Evolutionary conservation across 2,329 filamentous ascomycete genomes (phyloP).

Genomic region (Neofusicoccum parvum): DNA sequence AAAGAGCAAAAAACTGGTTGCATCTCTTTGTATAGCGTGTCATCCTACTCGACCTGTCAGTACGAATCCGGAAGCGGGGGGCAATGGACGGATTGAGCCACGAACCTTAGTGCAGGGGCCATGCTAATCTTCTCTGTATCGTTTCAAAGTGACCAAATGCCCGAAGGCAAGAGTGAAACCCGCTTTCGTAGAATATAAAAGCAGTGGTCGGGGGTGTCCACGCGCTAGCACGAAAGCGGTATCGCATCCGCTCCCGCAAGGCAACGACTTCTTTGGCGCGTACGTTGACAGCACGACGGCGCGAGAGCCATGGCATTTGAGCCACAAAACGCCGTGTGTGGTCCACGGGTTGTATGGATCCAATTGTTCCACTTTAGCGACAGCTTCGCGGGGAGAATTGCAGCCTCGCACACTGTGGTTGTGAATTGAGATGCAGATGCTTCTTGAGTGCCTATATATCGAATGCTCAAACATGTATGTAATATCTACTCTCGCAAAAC

Average conservation of each 20-base stretch:
- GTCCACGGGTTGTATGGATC: too few relatives aligned
- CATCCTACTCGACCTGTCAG: neutral
- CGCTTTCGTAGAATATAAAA: too few relatives aligned
- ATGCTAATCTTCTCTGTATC: slow-evolving; percentile 56
- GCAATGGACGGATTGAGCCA: slow-evolving; percentile 36
- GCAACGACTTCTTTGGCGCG: neutral
- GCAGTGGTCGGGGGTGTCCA: neutral
- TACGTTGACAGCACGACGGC: too few relatives aligned
- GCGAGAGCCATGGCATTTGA: too few relatives aligned
- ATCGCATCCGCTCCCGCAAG: neutral
- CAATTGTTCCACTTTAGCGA: too few relatives aligned
- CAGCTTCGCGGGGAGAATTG: too few relatives aligned
- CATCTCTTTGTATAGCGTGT: slow-evolving; percentile 1
- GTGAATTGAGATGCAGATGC: too few relatives aligned
- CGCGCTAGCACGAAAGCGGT: neutral
- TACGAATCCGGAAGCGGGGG: neutral
- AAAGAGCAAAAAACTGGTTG: neutral
- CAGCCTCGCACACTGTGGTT: too few relatives aligned
- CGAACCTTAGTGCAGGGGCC: slow-evolving; percentile 73
- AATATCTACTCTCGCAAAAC: neutral
- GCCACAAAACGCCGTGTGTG: too few relatives aligned
- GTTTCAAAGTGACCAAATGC: slow-evolving; percentile 63
- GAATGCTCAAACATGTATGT: neutral
- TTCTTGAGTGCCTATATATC: neutral
- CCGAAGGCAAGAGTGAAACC: slow-evolving; percentile 28